Evolutionary conservation across 2,329 filamentous ascomycete species (phyloP).

Genomic region (Trichoderma gracile): DNA sequence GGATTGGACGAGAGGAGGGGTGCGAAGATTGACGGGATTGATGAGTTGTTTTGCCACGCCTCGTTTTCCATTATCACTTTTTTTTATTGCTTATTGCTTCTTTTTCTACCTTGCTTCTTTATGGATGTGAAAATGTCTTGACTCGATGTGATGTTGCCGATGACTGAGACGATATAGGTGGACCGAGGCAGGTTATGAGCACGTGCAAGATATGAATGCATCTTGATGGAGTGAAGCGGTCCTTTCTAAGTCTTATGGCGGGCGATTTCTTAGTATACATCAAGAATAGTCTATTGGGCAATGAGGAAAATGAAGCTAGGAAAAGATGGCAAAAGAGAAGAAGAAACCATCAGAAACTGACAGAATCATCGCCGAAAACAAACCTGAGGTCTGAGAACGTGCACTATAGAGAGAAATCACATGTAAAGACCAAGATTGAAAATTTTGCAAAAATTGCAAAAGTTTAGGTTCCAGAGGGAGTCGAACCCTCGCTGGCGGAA

Average conservation of each 20-base stretch:
- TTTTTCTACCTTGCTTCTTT: neutral
- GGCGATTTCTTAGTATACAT: too few relatives aligned
- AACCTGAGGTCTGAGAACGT: neutral
- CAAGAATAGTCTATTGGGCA: too few relatives aligned
- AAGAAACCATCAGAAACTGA: too few relatives aligned
- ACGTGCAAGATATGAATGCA: neutral
- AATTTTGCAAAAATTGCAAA: neutral
- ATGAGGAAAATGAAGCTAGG: too few relatives aligned
- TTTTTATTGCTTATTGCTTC: neutral
- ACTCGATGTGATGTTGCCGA: neutral
- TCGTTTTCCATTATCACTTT: neutral
- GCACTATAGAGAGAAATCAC: too few relatives aligned
- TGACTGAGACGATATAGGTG: neutral
- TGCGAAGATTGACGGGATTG: slow-evolving; percentile 24
- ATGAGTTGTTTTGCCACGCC: slow-evolving; percentile 20
- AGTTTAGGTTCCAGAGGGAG: slow-evolving; percentile 25
- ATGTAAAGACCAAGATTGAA: neutral
- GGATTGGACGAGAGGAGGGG: slow-evolving; percentile 29
- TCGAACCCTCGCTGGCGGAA: slow-evolving; percentile 29
- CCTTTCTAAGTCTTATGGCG: too few relatives aligned
- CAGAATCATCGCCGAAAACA: neutral
- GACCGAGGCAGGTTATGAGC: slow-evolving; percentile 1
- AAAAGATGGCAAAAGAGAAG: too few relatives aligned
- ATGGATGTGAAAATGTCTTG: neutral
- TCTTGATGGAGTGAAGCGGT: neutral